Base-by-base conservation (phyloP, 805 yeast genomes). In the Helenozyma rhizophorensis region DNA sequence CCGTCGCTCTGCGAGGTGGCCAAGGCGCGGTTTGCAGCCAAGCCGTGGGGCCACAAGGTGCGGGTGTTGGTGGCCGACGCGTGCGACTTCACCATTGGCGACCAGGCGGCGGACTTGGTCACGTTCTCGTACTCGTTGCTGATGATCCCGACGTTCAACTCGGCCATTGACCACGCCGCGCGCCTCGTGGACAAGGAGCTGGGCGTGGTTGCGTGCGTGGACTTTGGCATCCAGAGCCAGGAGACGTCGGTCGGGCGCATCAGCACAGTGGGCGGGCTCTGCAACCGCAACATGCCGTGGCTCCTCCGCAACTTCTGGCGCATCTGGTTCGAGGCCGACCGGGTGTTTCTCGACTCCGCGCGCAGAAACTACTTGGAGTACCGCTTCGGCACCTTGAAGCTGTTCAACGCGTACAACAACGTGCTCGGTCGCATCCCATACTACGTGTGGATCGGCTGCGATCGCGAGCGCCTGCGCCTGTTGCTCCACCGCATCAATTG, bases 311-410 rank as follows among this genome's bases (percentile, higher is more conserved):
- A 85, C 19, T 85, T 84, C 54, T 84, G 95, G 95, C 72, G 88
- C 51, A 64, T 80, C 27, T 85, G 95, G 95, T 84, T 85, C 56
- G 95, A 84, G 58, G 80, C 81, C 33, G 95, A 84, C 57, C 72
- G 80, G 36, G 94, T 84, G 3, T 80, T 76, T 48, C 69, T 84
- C 45, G 94, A 84, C 52, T 78, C 88, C 21, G 73, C 87, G 6
- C 76, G 94, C 62, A 76, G 95, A 61, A 87, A 81, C 50, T 84
- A 83, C 59, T 69, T 85, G 48, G 95, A 84, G 57, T 83, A 85
- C 60, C 73, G 75, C 49, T 84, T 84, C 50, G 94, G 94, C 21
- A 85, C 94, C 14, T 60, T 85, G 51, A 84, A 85, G 60, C 75
- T 87, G 3, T 56, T 82, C 46, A 84, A 85, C 54, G 58, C 76